phyloP scores from a whole-genome alignment of 768 basidiomycete genomes.

The Amanita polypyramis region DNA sequence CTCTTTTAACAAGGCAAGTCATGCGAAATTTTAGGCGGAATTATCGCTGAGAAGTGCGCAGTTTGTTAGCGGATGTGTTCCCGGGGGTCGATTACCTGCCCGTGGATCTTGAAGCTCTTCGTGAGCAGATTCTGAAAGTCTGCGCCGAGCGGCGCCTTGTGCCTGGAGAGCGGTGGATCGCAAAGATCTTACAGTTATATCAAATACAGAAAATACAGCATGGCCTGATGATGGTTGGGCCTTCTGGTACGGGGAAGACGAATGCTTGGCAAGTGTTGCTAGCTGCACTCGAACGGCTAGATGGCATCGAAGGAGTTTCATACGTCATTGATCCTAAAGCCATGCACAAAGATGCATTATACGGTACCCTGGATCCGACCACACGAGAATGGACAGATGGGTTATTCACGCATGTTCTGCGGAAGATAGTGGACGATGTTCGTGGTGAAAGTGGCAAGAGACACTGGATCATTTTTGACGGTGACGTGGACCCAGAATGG shows the following conservation, averaged over 20 bases:
- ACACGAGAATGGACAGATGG: slow-evolving; percentile 99
- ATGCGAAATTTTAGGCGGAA: not conserved
- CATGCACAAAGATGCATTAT: slow-evolving; percentile 96
- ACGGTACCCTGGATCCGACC: slow-evolving; percentile 93
- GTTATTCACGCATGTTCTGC: slow-evolving; percentile 92
- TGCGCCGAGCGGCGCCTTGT: slow-evolving; percentile 83
- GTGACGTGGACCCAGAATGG: slow-evolving; percentile 99
- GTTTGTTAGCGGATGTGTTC: slow-evolving; percentile 93
- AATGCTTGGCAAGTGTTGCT: slow-evolving; percentile 95
- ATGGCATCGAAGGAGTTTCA: slow-evolving; percentile 84
- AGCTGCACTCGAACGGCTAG: slow-evolving; percentile 80
- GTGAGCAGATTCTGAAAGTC: slow-evolving; percentile 78
- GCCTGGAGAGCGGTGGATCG: slow-evolving; percentile 80
- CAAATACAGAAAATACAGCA: slow-evolving; percentile 99
- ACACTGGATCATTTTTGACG: slow-evolving; percentile 99
- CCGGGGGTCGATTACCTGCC: slow-evolving; percentile 89
- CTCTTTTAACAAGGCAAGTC: slow-evolving; percentile 77
- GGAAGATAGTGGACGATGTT: slow-evolving; percentile 97
- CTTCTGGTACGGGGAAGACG: slow-evolving; percentile 94
- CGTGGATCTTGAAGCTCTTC: slow-evolving; percentile 77
- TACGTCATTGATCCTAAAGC: slow-evolving; percentile 99
- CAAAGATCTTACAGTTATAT: slow-evolving; percentile 94
- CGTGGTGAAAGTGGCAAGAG: slow-evolving; percentile 94
- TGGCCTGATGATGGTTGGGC: slow-evolving; percentile 99
- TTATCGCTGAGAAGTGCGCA: slow-evolving; percentile 19